These are phyloP conservation scores for Malassezia cuniculi DNA, from an alignment of 1,284 basidiomycete species.

Conservation along the genomic window DNA sequence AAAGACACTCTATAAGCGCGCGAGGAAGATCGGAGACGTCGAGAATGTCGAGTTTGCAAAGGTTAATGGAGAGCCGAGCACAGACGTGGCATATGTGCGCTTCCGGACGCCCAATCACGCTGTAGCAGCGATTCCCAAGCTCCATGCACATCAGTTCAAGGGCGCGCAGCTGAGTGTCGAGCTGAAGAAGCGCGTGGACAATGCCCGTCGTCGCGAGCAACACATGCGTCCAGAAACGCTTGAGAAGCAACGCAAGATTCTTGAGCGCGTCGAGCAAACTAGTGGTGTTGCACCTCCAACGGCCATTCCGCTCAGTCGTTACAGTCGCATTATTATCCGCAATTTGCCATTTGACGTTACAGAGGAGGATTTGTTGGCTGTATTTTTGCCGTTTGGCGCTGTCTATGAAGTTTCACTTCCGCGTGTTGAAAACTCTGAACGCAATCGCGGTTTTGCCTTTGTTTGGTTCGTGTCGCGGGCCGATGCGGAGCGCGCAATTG, in stretches of 20 bases:
- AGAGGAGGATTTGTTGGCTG: constrained; percentile 69
- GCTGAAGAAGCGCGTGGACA: constrained; percentile 72
- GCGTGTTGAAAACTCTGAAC: not conserved
- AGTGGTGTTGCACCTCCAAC: constrained; percentile 14
- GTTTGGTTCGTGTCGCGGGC: constrained; percentile 81
- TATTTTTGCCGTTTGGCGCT: constrained; percentile 78
- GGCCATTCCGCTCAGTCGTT: constrained; percentile 51
- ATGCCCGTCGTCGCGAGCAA: constrained; percentile 50
- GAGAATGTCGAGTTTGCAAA: constrained; percentile 32
- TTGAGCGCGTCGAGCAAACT: constrained; percentile 33
- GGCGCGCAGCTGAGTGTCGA: constrained; percentile 72
- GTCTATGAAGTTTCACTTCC: constrained; percentile 77
- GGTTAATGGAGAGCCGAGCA: constrained; percentile 1
- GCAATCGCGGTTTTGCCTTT: constrained; percentile 73
- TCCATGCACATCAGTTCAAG: constrained; percentile 89
- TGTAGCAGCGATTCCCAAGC: constrained; percentile 60
- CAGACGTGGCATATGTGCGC: constrained; percentile 56
- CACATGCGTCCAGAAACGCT: constrained; percentile 46
- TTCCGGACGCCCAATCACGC: constrained; percentile 63
- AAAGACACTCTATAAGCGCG: constrained; percentile 40
- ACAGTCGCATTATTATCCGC: constrained; percentile 75
- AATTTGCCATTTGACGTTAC: constrained; percentile 61
- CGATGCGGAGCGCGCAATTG: constrained; percentile 73
- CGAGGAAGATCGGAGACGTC: constrained; percentile 40
- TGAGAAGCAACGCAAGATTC: constrained; percentile 46